A percentile compares a stretch with the other conserved stretches of the same genome.
Conservation (phyloP, 768 basidiomycete genomes). For the Phaeotremella skinneri region DNA sequence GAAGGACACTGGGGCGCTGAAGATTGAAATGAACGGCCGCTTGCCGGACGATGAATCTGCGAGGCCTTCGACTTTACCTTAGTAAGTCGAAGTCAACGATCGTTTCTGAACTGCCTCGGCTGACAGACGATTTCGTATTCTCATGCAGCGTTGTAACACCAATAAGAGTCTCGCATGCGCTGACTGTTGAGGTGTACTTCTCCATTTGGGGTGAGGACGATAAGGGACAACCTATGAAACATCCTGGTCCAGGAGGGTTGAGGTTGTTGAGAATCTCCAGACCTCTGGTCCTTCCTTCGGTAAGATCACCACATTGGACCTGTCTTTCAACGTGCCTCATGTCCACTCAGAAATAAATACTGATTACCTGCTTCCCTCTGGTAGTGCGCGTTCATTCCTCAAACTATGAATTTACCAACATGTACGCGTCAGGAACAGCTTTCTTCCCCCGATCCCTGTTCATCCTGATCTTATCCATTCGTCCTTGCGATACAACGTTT, state of each 20-base stretch:
- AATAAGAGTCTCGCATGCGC: constrained; percentile 22
- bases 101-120: background rate
- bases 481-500: background rate
- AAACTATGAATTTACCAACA: constrained; percentile 13
- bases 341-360: background rate
- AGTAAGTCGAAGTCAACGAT: constrained; percentile 18
- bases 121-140: background rate
- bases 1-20: constrained; percentile 20
- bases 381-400: constrained; percentile 20
- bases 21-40: constrained; percentile 21
- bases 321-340: background rate
- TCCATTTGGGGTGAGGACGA: constrained; percentile 33
- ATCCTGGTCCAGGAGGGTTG: constrained; percentile 29
- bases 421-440: constrained; percentile 6
- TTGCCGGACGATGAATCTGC: constrained; percentile 41
- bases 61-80: constrained; percentile 41
- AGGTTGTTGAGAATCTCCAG: constrained; percentile 28
- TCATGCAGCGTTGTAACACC: constrained; percentile 29
- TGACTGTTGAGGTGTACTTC: constrained; percentile 40
- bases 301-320: constrained; percentile 13
- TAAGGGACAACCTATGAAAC: constrained; percentile 16
- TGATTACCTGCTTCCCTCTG: background rate
- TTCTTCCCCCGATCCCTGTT: background rate
- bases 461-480: too few relatives aligned
- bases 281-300: constrained; percentile 35